Evolutionary conservation across 164 flowering plant species (phyloP), one percentile per base, ranked within the genome.

Genomic region (Nymphaea colorata): DNA sequence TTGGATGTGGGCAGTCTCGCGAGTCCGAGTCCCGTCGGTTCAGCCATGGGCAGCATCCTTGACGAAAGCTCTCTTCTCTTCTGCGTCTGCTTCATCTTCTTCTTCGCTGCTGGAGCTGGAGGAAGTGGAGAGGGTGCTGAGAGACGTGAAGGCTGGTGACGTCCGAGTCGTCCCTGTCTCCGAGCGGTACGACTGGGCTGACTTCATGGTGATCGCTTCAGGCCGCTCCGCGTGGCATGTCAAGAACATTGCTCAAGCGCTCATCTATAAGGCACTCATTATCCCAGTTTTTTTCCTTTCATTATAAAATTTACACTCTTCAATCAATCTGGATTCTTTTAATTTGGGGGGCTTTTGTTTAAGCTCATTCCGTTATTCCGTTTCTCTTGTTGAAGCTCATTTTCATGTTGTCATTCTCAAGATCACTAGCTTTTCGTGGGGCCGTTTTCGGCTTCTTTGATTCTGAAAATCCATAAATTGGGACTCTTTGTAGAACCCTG

Each of bases 171-270:
- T 93, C 62, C 90, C 92, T 5, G 87, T 79, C 3, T 53, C 71
- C 0, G 41, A 78, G 3, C 78, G 64, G 7, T 82, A 82, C 63
- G 82, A 81, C 61, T 90, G 87, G 88, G 80, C 96, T 41, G 96
- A 89, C 84, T 83, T 67, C 80, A 83, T 87, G 89, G 96, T 93
- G 6, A 45, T 93, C 53, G 96, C 97, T 71, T 86, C 96, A 14
- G 98, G 98, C 17, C 72, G 91, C 60, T 93, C 97, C 15, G 68
- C 85, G 2, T 93, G 98, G 98, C 97, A 93, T 69, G 92, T 93
- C 62, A 78, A 78, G 69, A 91, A 93, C 78, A 90, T 91, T 43
- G 95, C 91, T 41, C 86, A 87, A 78, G 97, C 97, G 72, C 86
- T 93, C 12, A 67, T 91, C 74, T 82, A 89, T 87, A 78, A 86